Base-by-base conservation (phyloP, 208 protist species). In the Leishmania martiniquensis region DNA sequence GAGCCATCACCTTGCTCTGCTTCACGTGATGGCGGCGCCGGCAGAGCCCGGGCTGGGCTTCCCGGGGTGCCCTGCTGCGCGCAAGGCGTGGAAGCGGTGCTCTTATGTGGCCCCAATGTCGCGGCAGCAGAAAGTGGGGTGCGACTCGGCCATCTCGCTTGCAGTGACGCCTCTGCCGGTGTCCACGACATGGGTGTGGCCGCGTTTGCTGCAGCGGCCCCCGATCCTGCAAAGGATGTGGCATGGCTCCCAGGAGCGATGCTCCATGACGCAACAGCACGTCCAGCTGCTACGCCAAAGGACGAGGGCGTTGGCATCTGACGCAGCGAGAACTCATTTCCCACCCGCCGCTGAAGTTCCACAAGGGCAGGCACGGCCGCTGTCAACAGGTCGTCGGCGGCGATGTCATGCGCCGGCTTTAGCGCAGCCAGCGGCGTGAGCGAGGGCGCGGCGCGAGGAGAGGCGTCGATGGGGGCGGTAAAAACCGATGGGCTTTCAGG, bases 311-410 rank as follows among this genome's bases (percentile, higher is more conserved):
- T 71, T 5, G 69, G 25, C 32, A 75, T 25, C 39, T 81, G 60
- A 20, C 52, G 77, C 52, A 81, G 69, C 17, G 77, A 65, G 29
- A 81, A 81, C 29, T 37, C 70, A 45, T 81, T 81, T n/a, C 77
- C 77, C 6, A 49, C 70, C 6, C 76, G 51, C 10, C 71, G 60
- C 52, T 81, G 77, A 25, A 81, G 77, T 13, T 51, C 71, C 17
- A 72, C 34, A 22, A 81, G 77, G 20, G 77, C 70, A 12, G 71
- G 60, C 47, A 81, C 52, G 0, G 77, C 47, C 17, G 32, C 12
- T 15, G 10, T 60, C 45, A 17, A 42, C 7, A 15, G 32, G 59
- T 76, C 66, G 42, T 22, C n/a, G 7, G 66, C 12, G 42, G 66
- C 66, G 44, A 15, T 44, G 66, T 2, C 7, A 15, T 39, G 17